These are phyloP conservation scores for Fusarium xyrophilum DNA, from an alignment of 2,329 filamentous ascomycete genomes.

Conservation along the genomic window DNA sequence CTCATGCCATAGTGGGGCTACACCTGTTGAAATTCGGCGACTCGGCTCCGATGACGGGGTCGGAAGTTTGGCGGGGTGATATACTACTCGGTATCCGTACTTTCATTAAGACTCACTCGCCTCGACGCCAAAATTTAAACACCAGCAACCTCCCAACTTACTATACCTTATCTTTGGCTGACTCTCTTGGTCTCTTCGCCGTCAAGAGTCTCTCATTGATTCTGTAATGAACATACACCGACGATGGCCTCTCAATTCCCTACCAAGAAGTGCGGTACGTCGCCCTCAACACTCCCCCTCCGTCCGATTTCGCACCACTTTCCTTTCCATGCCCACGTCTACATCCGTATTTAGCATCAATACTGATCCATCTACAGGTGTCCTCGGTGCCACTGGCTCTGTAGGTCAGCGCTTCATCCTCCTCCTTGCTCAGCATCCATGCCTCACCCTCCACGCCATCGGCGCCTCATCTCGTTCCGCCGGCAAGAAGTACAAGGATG, in stretches of 20 bases:
- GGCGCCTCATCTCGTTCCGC: slow-evolving; percentile 89
- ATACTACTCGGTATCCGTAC: slow-evolving; percentile 6
- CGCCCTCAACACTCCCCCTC: slow-evolving; percentile 11
- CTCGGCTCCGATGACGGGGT: slow-evolving; percentile 46
- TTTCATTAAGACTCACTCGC: slow-evolving; percentile 28
- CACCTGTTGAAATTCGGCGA: slow-evolving; percentile 2
- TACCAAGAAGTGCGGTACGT: slow-evolving; percentile 65
- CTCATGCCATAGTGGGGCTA: slow-evolving; percentile 24
- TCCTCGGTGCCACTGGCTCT: slow-evolving; percentile 90
- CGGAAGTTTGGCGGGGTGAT: slow-evolving; percentile 41
- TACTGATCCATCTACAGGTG: slow-evolving; percentile 56
- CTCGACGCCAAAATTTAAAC: slow-evolving; percentile 33
- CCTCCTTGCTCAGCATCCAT: slow-evolving; percentile 84
- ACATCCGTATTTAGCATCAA: not conserved
- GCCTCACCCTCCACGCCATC: slow-evolving; percentile 84
- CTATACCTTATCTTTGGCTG: not conserved
- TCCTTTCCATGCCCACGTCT: not conserved
- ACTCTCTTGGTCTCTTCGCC: not conserved
- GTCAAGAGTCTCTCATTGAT: not conserved
- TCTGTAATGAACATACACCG: not conserved
- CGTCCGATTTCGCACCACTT: slow-evolving; percentile 11
- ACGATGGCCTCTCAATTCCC: slow-evolving; percentile 55
- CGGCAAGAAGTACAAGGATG: slow-evolving; percentile 93
- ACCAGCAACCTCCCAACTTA: not conserved
- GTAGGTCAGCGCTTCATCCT: slow-evolving; percentile 97